Percentiles rank a stretch among this genome's conserved stretches.
phyloP scores from a whole-genome alignment of 2,329 filamentous ascomycete genomes.

The Fusarium proliferatum region DNA sequence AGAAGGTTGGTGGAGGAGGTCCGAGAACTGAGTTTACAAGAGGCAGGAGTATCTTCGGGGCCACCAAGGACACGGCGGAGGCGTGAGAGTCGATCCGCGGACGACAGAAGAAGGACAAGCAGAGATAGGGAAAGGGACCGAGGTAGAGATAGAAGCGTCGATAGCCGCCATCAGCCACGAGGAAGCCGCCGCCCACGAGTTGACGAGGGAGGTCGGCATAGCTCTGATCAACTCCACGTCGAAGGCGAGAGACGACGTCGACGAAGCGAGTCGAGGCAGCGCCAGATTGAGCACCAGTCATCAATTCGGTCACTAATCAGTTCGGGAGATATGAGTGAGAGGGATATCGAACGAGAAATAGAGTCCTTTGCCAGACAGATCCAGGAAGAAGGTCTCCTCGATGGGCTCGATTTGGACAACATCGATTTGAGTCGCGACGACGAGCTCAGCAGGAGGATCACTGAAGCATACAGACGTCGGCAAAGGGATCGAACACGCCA shows the following conservation, averaged over 20 bases:
- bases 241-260: slow-evolving; percentile 50
- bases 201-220: slow-evolving; percentile 43
- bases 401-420: slow-evolving; percentile 89
- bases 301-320: slow-evolving; percentile 88
- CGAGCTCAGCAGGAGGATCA: slow-evolving; percentile 89
- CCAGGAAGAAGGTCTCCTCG: slow-evolving; percentile 84
- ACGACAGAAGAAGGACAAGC: slow-evolving; percentile 47
- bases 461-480: slow-evolving; percentile 84
- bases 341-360: slow-evolving; percentile 88
- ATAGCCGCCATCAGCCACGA: slow-evolving; percentile 47
- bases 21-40: slow-evolving; percentile 77
- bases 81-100: slow-evolving; percentile 51
- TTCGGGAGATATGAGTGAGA: slow-evolving; percentile 78
- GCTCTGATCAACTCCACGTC: slow-evolving; percentile 52
- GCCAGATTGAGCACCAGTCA: slow-evolving; percentile 87
- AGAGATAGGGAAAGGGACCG: slow-evolving; percentile 35
- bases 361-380: slow-evolving; percentile 91
- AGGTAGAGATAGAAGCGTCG: slow-evolving; percentile 42
- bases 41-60: slow-evolving; percentile 64
- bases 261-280: slow-evolving; percentile 59
- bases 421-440: slow-evolving; percentile 87
- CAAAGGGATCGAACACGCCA: slow-evolving; percentile 72
- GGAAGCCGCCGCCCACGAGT: slow-evolving; percentile 37
- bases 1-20: slow-evolving; percentile 76
- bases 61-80: slow-evolving; percentile 46